Conservation (phyloP, 2,329 filamentous ascomycete species). For the Dendryphion nanum region DNA sequence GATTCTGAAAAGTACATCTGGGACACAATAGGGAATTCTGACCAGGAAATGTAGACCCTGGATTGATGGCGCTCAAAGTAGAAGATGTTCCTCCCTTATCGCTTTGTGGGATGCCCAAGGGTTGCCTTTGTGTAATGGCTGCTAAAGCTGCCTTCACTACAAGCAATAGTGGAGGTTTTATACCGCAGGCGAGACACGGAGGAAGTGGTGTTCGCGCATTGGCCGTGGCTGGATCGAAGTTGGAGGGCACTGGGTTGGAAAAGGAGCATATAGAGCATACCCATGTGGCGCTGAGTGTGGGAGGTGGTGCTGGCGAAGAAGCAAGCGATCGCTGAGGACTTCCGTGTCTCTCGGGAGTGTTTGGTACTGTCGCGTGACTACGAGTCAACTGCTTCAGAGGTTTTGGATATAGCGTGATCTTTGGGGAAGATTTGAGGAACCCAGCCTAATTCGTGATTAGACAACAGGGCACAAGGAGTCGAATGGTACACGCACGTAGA, state of each 20-base stretch:
- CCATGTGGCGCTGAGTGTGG: slow-evolving; percentile 73
- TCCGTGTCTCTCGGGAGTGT: slow-evolving; percentile 34
- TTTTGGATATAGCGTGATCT: slow-evolving; percentile 87
- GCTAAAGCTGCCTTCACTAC: slow-evolving; percentile 84
- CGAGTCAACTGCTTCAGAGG: slow-evolving; percentile 61
- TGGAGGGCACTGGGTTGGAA: slow-evolving; percentile 87
- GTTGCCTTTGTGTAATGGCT: slow-evolving; percentile 61
- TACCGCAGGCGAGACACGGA: slow-evolving; percentile 88
- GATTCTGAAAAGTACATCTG: slow-evolving; percentile 90
- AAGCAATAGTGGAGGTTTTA: slow-evolving; percentile 80
- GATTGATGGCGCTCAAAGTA: slow-evolving; percentile 6
- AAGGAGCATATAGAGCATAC: slow-evolving; percentile 95
- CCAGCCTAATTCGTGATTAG: slow-evolving; percentile 60
- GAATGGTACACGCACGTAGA: slow-evolving; percentile 64
- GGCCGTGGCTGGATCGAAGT: slow-evolving; percentile 83
- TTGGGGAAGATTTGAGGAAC: slow-evolving; percentile 91
- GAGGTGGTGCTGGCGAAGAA: slow-evolving; percentile 47
- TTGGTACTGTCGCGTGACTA: slow-evolving; percentile 11
- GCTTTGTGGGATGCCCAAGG: slow-evolving; percentile 25
- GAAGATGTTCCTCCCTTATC: slow-evolving; percentile 34
- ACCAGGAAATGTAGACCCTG: slow-evolving; percentile 4
- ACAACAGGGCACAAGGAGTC: neutral
- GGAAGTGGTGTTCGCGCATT: slow-evolving; percentile 77
- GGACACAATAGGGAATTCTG: slow-evolving; percentile 57
- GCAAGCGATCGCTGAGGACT: slow-evolving; percentile 34